Base-by-base conservation (phyloP, 2,329 filamentous ascomycete species). In the Elsinoe arachidis region DNA sequence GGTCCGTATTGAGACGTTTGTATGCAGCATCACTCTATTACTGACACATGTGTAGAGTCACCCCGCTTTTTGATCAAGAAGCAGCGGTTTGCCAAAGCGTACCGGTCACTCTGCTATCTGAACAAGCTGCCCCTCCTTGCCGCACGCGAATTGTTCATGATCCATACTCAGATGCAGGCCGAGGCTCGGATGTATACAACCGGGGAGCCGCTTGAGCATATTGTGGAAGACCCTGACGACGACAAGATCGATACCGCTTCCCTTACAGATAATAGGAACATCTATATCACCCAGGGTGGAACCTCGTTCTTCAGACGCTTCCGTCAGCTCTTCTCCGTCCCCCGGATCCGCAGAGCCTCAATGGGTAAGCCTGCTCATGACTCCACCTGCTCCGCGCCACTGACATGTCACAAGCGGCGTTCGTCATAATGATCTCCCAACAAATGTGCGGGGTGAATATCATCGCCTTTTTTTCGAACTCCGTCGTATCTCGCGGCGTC, bases 11-110 rank as follows among this genome's bases (percentile, higher is more conserved):
- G 44, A 47, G 12, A 19, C 10, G 19, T 47, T 7, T 7, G n/a
- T 9, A 7, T 47, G 21, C 6, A 14, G 39, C 6, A 19, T 19
- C 21, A 19, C 7, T 5, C 15, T 39, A 14, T n/a, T n/a, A n/a
- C 41, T 46, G 21, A 46, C 41, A 12, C 2, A 11, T 37, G 12
- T 6, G 10, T 15, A 53, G 67, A 68, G 43, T 67, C 64, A 9
- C 67, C 67, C 1, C 60, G 67, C 5, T 68, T 66, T 41, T 53
- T 66, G 35, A 66, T 69, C 61, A 67, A 66, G 53, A 61, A 63
- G 41, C 19, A 49, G 5, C 58, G 61, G 14, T 66, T 67, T 49
- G 21, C 41, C 10, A 60, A 58, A n/a, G 67, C 67, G 1, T 68
- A 65, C 52, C 55, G 61, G 11, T 63, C 64, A 0, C 58, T 68